Evolutionary conservation across 106 monocot genomes (phyloP), one percentile per base, ranked within the genome.

Genomic region (Triglochin maritima): DNA sequence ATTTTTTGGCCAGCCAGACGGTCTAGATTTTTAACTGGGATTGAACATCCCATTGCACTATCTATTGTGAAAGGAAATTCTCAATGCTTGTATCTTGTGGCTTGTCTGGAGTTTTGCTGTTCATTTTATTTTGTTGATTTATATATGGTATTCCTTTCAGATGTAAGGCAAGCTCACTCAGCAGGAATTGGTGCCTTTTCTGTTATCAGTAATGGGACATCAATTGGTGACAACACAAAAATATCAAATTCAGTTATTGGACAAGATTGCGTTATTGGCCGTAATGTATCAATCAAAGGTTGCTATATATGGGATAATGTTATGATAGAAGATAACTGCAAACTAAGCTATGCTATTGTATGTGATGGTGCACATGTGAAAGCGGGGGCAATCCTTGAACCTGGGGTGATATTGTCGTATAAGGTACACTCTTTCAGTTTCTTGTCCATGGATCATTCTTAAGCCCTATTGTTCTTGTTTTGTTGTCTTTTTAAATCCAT

Each of bases 261-360:
- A 61, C 71, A 78, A 79, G 72, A 75, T 55, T 98, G 98, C 71
- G 66, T 60, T 49, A 86, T 98, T 62, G 98, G 98, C 4, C 53
- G 71, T 74, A 98, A 92, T 82, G 98, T 98, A 67, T 75, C 59
- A 17, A 82, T 98, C 17, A 59, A 92, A 56, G 83, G 86, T 17
- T 92, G 80, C 49, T 92, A 84, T 71, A 81, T 98, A 66, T 98
- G 98, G 98, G 86, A 86, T 82, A 82, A 86, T 71, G 98, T 92
- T 51, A 84, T 67, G 15, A 98, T 98, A 73, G 98, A 98, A 88
- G 86, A 98, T 77, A 80, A 82, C 15, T 88, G 98, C 74, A 83
- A 81, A 77, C 47, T 98, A 56, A 84, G 70, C 67, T 72, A 92
- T 82, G 88, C 88, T 41, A 58, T 98, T 71, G 72, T 92, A 17